Evolutionary conservation across 148 eudicot genomes (phyloP).

Genomic region (Chenopodium quinoa): DNA sequence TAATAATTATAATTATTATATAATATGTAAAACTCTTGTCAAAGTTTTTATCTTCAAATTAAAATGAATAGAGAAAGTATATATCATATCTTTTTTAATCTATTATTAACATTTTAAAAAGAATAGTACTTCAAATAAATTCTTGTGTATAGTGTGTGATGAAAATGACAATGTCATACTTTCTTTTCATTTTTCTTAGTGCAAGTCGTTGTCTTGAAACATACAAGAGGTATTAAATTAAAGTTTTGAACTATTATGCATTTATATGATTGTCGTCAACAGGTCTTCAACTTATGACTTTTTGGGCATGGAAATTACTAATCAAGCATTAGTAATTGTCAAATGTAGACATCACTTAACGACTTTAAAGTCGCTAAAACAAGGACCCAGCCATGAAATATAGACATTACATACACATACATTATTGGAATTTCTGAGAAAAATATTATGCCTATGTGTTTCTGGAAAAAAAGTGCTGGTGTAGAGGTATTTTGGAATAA

Average conservation of each 20-base stretch:
- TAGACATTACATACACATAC: neutral
- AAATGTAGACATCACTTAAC: neutral
- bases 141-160: neutral
- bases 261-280: conserved; percentile 5
- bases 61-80: too few species aligned
- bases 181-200: neutral
- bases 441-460: too few species aligned
- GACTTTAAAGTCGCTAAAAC: neutral
- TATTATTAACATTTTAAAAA: neutral
- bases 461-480: too few species aligned
- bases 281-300: neutral
- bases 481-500: too few species aligned
- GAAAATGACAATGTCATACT: conserved; percentile 3
- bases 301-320: too few species aligned
- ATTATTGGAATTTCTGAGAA: too few species aligned
- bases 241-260: neutral
- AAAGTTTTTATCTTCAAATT: too few species aligned
- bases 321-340: neutral
- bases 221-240: too few species aligned
- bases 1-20: too few species aligned
- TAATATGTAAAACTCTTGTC: too few species aligned
- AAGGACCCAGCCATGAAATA: neutral
- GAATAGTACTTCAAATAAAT: neutral
- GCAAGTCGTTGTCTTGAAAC: neutral
- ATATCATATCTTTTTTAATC: too few species aligned